Evolutionary conservation across 345 rosid species (phyloP).

Genomic region (Streptanthus diversifolius): DNA sequence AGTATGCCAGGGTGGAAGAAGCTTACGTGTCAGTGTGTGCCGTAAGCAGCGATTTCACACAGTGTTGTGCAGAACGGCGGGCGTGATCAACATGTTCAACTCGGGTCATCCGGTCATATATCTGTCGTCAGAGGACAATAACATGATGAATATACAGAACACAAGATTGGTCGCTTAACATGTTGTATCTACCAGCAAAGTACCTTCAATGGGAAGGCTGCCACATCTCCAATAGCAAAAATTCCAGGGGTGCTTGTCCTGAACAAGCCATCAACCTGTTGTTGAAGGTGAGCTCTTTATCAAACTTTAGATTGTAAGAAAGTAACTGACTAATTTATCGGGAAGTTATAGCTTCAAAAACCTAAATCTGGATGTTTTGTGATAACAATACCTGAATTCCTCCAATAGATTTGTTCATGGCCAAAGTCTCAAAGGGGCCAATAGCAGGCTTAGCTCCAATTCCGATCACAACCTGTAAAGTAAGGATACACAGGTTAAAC

Average conservation of each 20-base stretch:
- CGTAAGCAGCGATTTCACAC: constrained; percentile 63
- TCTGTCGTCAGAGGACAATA: constrained; percentile 41
- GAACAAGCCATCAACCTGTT: constrained; percentile 83
- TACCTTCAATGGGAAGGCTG: constrained; percentile 95
- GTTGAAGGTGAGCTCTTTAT: constrained; percentile 28
- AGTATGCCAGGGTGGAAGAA: constrained; percentile 2
- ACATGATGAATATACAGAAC: constrained; percentile 7
- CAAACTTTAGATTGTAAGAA: neutral
- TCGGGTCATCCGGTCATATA: constrained; percentile 72
- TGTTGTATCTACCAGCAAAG: constrained; percentile 19
- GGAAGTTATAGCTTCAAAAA: neutral
- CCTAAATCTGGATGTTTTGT: neutral
- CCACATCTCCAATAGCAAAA: constrained; percentile 95
- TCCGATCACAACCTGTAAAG: constrained; percentile 68
- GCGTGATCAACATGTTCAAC: constrained; percentile 98
- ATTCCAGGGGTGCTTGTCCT: constrained; percentile 82
- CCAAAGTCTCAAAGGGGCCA: constrained; percentile 65
- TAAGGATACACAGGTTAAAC: neutral
- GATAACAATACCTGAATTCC: constrained; percentile 67
- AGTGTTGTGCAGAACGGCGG: constrained; percentile 87
- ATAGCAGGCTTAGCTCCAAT: constrained; percentile 92
- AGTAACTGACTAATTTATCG: neutral
- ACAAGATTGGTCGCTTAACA: neutral
- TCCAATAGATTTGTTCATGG: constrained; percentile 62
- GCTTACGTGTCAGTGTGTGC: constrained; percentile 71